Evolutionary conservation across 2,329 filamentous ascomycete species (phyloP).

Genomic region (Claviceps humidiphila): DNA sequence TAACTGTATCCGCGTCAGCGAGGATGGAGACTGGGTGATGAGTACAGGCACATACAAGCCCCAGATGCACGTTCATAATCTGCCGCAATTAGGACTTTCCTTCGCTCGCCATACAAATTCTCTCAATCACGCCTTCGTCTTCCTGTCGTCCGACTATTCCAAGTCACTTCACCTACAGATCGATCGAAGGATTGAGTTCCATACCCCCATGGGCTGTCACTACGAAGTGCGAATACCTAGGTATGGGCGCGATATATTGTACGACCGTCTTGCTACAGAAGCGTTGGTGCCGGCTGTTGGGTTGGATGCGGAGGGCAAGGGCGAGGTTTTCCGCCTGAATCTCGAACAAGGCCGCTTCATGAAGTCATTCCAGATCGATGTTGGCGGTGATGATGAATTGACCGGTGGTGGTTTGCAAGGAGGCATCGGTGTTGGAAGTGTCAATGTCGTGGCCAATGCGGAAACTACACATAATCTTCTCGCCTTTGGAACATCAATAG

Average conservation of each 20-base stretch:
- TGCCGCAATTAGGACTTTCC: constrained; percentile 86
- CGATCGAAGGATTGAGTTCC: constrained; percentile 84
- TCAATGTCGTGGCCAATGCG: constrained; percentile 78
- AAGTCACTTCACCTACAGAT: constrained; percentile 91
- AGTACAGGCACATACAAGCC: constrained; percentile 66
- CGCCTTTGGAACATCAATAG: constrained; percentile 85
- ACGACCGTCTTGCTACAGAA: constrained; percentile 71
- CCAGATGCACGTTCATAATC: constrained; percentile 81
- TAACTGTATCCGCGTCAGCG: constrained; percentile 75
- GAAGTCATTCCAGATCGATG: constrained; percentile 83
- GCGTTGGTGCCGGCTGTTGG: constrained; percentile 80
- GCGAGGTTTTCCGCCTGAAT: constrained; percentile 87
- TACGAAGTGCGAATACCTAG: constrained; percentile 81
- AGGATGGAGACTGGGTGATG: constrained; percentile 96
- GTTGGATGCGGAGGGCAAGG: constrained; percentile 70
- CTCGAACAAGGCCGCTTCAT: constrained; percentile 87
- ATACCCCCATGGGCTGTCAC: constrained; percentile 77
- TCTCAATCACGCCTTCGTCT: constrained; percentile 79
- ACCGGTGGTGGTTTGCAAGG: constrained; percentile 72
- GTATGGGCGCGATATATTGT: constrained; percentile 82
- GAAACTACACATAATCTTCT: constrained; percentile 80
- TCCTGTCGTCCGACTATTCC: constrained; percentile 81
- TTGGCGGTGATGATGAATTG: constrained; percentile 64
- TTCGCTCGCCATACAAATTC: constrained; percentile 85
- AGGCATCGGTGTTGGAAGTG: constrained; percentile 69